phyloP scores from a whole-genome alignment of 805 yeast species.

The Zygotorulaspora sp. region DNA sequence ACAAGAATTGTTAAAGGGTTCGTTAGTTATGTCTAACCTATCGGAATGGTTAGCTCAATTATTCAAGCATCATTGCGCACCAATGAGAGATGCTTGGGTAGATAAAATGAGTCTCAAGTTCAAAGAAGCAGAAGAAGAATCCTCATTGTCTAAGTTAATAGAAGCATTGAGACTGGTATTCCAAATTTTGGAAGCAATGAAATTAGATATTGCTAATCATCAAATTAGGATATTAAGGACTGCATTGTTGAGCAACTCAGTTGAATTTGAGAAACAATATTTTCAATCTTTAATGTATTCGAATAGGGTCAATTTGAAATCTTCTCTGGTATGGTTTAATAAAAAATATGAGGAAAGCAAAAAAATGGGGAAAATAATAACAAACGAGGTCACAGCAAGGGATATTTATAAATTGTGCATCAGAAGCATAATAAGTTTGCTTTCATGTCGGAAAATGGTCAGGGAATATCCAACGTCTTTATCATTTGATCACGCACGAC shows the following conservation, averaged over 20 bases:
- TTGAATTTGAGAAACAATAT: conserved; percentile 84
- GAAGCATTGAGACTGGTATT: conserved; percentile 75
- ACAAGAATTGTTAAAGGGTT: conserved; percentile 67
- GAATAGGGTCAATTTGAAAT: conserved; percentile 54
- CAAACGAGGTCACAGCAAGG: conserved; percentile 6
- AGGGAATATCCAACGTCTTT: conserved; percentile 78
- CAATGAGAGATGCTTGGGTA: conserved; percentile 90
- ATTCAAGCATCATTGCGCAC: conserved; percentile 89
- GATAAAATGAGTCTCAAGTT: conserved; percentile 69
- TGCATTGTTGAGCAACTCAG: conserved; percentile 77
- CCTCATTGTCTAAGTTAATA: conserved; percentile 50
- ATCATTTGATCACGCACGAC: conserved; percentile 77
- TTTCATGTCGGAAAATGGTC: conserved; percentile 77
- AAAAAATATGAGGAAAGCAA: conserved; percentile 31
- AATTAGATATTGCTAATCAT: conserved; percentile 90
- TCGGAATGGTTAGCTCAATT: conserved; percentile 71
- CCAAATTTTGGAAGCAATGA: conserved; percentile 88
- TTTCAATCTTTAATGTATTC: conserved; percentile 44
- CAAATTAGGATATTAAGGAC: conserved; percentile 85
- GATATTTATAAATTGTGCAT: conserved; percentile 41
- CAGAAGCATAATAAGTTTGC: conserved; percentile 53
- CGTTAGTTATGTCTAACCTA: conserved; percentile 67
- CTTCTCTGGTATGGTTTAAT: conserved; percentile 64
- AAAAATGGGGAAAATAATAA: conserved; percentile 14
- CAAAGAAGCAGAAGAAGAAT: conserved; percentile 40